A percentile compares a stretch with the other conserved stretches of the same genome.
Evolutionary conservation across 768 basidiomycete genomes (phyloP).

Genomic region (Gloeophyllum trabeum): DNA sequence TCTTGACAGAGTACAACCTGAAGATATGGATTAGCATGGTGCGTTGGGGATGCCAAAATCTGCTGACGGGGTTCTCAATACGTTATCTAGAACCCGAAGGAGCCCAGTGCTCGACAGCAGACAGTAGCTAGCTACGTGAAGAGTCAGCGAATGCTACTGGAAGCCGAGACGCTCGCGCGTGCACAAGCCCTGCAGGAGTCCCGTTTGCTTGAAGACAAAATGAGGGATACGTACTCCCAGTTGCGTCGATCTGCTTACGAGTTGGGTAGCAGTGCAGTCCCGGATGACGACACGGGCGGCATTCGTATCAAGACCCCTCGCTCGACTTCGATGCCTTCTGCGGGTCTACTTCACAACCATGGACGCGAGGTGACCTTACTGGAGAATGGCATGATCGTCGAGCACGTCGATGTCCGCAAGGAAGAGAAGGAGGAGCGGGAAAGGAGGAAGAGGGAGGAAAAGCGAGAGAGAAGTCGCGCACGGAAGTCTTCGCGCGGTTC

Average conservation of each 20-base stretch:
- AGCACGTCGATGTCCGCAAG: conserved; percentile 72
- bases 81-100: conserved; percentile 71
- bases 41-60: conserved; percentile 17
- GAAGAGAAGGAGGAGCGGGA: conserved; percentile 72
- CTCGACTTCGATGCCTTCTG: conserved; percentile 16
- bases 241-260: conserved; percentile 74
- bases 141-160: conserved; percentile 67
- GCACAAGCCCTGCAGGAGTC: conserved; percentile 72
- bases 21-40: conserved; percentile 75
- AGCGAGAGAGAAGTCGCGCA: conserved; percentile 38
- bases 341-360: conserved; percentile 33
- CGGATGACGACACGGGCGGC: conserved; percentile 47
- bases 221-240: conserved; percentile 75
- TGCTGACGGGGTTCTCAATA: background rate
- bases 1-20: conserved; percentile 66
- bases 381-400: conserved; percentile 84
- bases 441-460: conserved; percentile 58
- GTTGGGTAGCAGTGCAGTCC: conserved; percentile 31
- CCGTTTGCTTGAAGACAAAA: conserved; percentile 58
- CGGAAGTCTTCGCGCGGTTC: conserved; percentile 70
- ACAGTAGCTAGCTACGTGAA: conserved; percentile 77
- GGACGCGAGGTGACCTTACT: conserved; percentile 71
- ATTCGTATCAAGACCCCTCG: conserved; percentile 63
- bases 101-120: conserved; percentile 76
- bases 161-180: conserved; percentile 74